A percentile compares a stretch with the other conserved stretches of the same genome.
phyloP scores from a whole-genome alignment of 2,329 filamentous ascomycete species.

The Colletotrichum higginsianum region DNA sequence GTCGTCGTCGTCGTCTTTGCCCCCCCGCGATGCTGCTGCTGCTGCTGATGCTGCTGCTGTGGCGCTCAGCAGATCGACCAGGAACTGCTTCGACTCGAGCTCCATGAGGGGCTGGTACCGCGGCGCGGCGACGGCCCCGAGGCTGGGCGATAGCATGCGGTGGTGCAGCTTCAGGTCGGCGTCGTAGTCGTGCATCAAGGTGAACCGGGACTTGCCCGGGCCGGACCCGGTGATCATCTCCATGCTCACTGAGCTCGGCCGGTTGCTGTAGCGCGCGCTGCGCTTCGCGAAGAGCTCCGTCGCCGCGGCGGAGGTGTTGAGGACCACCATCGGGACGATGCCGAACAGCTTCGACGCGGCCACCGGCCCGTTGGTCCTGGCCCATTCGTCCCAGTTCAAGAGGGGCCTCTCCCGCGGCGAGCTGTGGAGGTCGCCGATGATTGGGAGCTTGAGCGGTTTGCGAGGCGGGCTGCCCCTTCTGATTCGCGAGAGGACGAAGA shows the following conservation, averaged over 20 bases:
- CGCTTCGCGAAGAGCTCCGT: conserved; percentile 45
- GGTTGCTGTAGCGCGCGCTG: conserved; percentile 45
- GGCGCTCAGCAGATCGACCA: conserved; percentile 56
- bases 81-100: conserved; percentile 61
- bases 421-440: conserved; percentile 44
- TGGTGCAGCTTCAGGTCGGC: conserved; percentile 56
- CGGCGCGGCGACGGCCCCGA: conserved; percentile 48
- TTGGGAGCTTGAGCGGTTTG: conserved; percentile 40
- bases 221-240: conserved; percentile 46
- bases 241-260: conserved; percentile 44
- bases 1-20: not conserved
- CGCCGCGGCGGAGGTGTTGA: conserved; percentile 43
- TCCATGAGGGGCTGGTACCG: conserved; percentile 60
- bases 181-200: conserved; percentile 52
- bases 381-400: conserved; percentile 44
- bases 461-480: not conserved
- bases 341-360: conserved; percentile 44
- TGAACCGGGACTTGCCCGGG: conserved; percentile 43
- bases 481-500: not conserved
- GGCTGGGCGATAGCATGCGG: conserved; percentile 54
- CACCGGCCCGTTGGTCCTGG: conserved; percentile 40
- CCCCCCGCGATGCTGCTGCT: too few relatives aligned
- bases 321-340: conserved; percentile 43
- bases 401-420: conserved; percentile 44
- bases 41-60: too few relatives aligned